Conservation (phyloP, 2,329 filamentous ascomycete species). For the Aspergillus alliaceus region DNA sequence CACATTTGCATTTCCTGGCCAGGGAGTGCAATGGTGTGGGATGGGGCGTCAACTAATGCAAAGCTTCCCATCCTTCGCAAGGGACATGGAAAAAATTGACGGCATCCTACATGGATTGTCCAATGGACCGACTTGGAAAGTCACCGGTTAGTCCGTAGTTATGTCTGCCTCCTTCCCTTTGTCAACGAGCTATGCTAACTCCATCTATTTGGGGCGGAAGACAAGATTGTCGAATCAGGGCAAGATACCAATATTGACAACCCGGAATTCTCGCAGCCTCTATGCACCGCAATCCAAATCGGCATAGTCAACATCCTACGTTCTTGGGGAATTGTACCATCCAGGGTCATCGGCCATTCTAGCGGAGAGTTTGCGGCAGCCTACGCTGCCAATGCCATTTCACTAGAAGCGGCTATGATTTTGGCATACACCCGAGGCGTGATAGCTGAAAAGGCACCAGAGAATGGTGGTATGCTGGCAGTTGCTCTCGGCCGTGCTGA, state of each 20-base stretch:
- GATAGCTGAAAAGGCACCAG: background rate
- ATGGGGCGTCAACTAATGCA: constrained; percentile 5
- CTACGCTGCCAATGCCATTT: constrained; percentile 5
- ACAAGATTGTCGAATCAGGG: background rate
- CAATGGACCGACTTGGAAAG: background rate
- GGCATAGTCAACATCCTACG: constrained; percentile 28
- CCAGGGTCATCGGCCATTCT: constrained; percentile 29
- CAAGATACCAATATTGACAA: background rate
- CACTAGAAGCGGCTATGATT: background rate
- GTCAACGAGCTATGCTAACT: no score
- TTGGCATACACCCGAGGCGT: constrained; percentile 3
- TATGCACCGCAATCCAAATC: constrained; percentile 28
- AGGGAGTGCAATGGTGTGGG: constrained; percentile 25
- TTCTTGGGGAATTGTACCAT: constrained; percentile 24
- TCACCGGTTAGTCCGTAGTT: no score
- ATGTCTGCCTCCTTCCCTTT: no score
- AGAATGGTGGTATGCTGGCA: constrained; percentile 20
- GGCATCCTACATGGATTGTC: background rate
- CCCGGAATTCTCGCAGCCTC: constrained; percentile 4
- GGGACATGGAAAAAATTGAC: background rate
- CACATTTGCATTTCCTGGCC: constrained; percentile 26
- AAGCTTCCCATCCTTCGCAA: background rate
- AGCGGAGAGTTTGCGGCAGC: constrained; percentile 32
- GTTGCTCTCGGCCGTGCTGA: constrained; percentile 14
- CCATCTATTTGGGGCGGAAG: no score